Conservation (phyloP, 148 eudicot genomes). For the Silene conica region DNA sequence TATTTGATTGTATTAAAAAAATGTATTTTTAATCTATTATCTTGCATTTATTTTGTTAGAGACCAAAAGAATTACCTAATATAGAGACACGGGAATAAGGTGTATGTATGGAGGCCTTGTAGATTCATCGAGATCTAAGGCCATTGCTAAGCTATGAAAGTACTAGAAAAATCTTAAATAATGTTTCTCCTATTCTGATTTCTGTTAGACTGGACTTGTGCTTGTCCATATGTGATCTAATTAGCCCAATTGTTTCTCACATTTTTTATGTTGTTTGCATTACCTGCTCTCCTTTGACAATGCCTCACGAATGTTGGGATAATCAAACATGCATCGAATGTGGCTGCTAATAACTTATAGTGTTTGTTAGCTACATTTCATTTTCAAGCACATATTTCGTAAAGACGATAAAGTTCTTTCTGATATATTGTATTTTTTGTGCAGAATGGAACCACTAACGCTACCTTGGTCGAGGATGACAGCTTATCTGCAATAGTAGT, state of each 20-base stretch:
- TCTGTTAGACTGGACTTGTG: conserved; percentile 55
- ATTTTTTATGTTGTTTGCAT: conserved; percentile 1
- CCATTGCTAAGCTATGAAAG: conserved; percentile 40
- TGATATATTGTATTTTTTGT: too few relatives aligned
- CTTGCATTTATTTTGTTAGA: too few relatives aligned
- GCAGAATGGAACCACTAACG: too few relatives aligned
- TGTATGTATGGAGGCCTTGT: conserved; percentile 52
- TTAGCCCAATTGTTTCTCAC: conserved; percentile 11
- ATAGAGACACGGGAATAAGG: too few relatives aligned
- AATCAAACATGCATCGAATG: background rate
- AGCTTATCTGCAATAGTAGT: too few relatives aligned
- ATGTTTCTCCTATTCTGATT: conserved; percentile 61
- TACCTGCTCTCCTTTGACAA: background rate
- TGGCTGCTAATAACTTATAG: background rate
- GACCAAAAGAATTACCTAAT: too few relatives aligned
- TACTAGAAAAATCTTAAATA: conserved; percentile 46
- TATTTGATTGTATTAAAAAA: too few relatives aligned
- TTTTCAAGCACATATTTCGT: too few relatives aligned
- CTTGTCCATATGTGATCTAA: conserved; percentile 58
- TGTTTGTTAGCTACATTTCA: background rate
- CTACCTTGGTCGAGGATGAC: too few relatives aligned
- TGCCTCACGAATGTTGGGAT: background rate
- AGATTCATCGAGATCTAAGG: conserved; percentile 48
- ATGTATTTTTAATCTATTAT: too few relatives aligned
- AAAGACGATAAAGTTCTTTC: too few relatives aligned